These are phyloP conservation scores for Basidiobolus meristosporus DNA, from an alignment of 371 early-diverging fungal genomes.

Conservation along the genomic window DNA sequence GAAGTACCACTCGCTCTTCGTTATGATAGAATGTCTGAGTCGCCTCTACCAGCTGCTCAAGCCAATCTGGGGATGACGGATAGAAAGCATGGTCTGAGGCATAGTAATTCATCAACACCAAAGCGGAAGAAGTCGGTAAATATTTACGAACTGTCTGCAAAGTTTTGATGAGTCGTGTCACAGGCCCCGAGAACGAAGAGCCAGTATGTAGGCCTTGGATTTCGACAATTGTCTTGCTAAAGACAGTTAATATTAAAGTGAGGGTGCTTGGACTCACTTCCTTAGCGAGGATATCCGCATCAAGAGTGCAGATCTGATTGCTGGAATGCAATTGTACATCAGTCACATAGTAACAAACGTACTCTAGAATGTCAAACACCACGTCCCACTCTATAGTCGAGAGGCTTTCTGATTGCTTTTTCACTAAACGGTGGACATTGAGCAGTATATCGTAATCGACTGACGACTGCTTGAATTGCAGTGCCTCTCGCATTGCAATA, in stretches of 20 bases:
- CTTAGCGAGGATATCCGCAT: too few relatives aligned
- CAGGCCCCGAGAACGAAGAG: too few relatives aligned
- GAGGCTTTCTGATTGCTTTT: constrained; percentile 5
- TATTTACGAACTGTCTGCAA: too few relatives aligned
- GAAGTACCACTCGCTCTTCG: constrained; percentile 12
- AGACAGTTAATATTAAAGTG: too few relatives aligned
- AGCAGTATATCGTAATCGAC: constrained; percentile 14
- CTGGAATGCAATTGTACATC: constrained; percentile 4
- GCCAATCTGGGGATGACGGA: constrained; percentile 40
- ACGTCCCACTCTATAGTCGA: constrained; percentile 16
- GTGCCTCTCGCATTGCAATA: constrained; percentile 12
- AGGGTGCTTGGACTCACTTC: too few relatives aligned
- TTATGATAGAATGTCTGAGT: constrained; percentile 29
- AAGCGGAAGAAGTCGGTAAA: too few relatives aligned
- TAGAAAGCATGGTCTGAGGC: constrained; percentile 32
- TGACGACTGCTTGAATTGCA: constrained; percentile 6
- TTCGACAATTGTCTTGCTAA: too few relatives aligned
- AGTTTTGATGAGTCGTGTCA: too few relatives aligned
- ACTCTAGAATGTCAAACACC: constrained; percentile 15
- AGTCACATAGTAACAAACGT: constrained; percentile 6
- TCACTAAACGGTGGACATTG: constrained; percentile 9
- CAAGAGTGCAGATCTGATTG: too few relatives aligned
- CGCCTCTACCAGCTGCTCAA: constrained; percentile 24
- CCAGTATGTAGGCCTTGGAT: too few relatives aligned
- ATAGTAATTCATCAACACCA: constrained; percentile 30